Evolutionary conservation across 257 asterid species (phyloP).

Genomic region (Fraxinus excelsior): DNA sequence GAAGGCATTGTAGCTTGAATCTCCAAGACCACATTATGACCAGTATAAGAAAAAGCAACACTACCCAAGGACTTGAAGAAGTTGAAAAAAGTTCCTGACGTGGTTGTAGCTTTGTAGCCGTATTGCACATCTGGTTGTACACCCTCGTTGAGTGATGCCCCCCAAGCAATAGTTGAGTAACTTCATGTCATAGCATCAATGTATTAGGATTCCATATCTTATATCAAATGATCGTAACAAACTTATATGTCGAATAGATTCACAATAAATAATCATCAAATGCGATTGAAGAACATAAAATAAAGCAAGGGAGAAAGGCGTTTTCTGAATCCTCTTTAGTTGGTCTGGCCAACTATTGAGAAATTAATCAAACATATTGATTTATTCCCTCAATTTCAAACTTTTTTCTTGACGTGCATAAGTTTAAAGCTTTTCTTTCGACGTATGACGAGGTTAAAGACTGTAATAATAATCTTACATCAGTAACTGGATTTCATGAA

Average conservation of each 20-base stretch:
- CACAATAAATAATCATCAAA: background rate
- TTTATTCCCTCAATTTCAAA: too few species aligned
- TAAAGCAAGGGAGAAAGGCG: too few species aligned
- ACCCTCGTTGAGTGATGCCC: constrained; percentile 11
- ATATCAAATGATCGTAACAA: too few species aligned
- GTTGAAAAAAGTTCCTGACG: constrained; percentile 18
- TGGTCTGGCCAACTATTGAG: too few species aligned
- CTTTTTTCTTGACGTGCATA: too few species aligned
- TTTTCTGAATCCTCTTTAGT: too few species aligned
- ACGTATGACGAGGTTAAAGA: too few species aligned
- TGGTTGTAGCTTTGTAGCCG: background rate
- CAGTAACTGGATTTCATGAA: too few species aligned
- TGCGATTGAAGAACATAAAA: too few species aligned
- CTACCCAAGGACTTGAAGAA: constrained; percentile 40
- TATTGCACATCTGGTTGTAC: constrained; percentile 27
- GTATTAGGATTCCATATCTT: background rate
- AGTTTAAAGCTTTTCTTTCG: too few species aligned
- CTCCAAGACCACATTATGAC: constrained; percentile 49
- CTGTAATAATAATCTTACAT: too few species aligned
- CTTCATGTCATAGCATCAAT: background rate
- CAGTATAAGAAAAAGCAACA: constrained; percentile 41
- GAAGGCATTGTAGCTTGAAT: constrained; percentile 56
- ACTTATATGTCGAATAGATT: background rate
- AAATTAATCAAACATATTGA: too few species aligned
- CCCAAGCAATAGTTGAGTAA: constrained; percentile 41